Evolutionary conservation across 2,329 filamentous ascomycete genomes (phyloP), one percentile per base, ranked within the genome.

Genomic region (Fusarium sterilihyphosum): DNA sequence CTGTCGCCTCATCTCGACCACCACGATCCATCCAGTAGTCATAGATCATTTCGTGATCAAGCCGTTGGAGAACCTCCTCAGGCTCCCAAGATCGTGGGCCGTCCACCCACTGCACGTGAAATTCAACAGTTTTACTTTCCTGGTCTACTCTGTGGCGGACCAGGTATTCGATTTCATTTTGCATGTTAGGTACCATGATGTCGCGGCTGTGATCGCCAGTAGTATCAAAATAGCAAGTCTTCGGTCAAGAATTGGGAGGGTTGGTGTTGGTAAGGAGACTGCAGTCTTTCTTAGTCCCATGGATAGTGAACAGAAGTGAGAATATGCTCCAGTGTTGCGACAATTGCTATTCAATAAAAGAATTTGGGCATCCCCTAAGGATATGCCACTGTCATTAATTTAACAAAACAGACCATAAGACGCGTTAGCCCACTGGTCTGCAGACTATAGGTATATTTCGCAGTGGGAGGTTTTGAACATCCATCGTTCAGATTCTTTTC

Each of bases 371-470:
- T 12, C 16, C 17, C 13, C 41, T 11, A 44, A 44, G 16, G 17
- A 12, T 8, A 12, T 24, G 6, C 41, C n/a, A 18, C n/a, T 18
- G 16, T 43, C 9, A 43, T 9, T 14, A 17, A 17, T 17, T 0
- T 1, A 43, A 43, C 6, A n/a, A 16, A 11, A 11, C 2, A n/a
- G 9, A 17, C 22, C 22, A 24, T n/a, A n/a, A 16, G 16, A 17
- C 22, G 16, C 22, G 2, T 6, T 43, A 0, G 3, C 9, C 22
- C 6, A 43, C 41, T 44, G 16, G 1, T 12, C 14, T 17, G 2
- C 10, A 18, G 17, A 24, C 12, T 0, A 17, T 17, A 24, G n/a
- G n/a, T 16, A 24, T 11, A 12, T 2, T 24, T 44, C 4, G 16
- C 10, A 24, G 16, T 44, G 16, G 6, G n/a, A 44, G n/a, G 9